A percentile compares a stretch with the other conserved stretches of the same genome.
phyloP scores from a whole-genome alignment of 805 yeast species.

The Yamadazyma tumulicola region DNA sequence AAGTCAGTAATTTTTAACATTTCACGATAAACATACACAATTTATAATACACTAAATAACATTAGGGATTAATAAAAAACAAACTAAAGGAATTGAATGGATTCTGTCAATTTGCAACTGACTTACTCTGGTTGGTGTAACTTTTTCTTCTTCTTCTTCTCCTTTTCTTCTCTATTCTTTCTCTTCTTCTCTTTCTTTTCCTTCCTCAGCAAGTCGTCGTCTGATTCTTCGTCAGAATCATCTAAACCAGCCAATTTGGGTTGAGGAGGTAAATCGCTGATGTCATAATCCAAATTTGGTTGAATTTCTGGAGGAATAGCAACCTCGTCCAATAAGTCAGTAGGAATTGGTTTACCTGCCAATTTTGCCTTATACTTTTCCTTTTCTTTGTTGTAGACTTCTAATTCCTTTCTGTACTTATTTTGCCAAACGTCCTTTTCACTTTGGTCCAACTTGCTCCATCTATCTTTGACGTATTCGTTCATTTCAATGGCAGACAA shows the following conservation, averaged over 20 bases:
- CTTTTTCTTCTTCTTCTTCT: conserved; percentile 18
- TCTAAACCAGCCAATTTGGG: conserved; percentile 5
- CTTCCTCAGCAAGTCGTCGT: conserved; percentile 35
- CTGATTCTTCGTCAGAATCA: conserved; percentile 7
- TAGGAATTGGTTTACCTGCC: conserved; percentile 11
- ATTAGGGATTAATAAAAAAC: no score
- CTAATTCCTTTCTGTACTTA: conserved; percentile 47
- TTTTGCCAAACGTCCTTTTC: conserved; percentile 73
- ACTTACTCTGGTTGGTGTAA: conserved; percentile 10
- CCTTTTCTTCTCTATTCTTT: conserved; percentile 15
- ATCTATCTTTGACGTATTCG: conserved; percentile 70
- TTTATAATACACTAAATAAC: background rate
- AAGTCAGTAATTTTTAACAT: background rate
- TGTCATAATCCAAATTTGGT: conserved; percentile 12
- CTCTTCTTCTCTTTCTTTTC: conserved; percentile 45
- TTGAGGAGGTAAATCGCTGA: conserved; percentile 11
- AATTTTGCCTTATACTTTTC: conserved; percentile 33
- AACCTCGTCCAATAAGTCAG: conserved; percentile 3
- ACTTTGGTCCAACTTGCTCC: conserved; percentile 68
- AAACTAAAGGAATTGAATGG: no score
- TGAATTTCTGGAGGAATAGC: conserved; percentile 6
- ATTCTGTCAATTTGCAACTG: conserved; percentile 22
- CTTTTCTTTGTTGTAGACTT: conserved; percentile 28
- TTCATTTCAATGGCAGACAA: conserved; percentile 76
- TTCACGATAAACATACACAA: background rate